Base-by-base conservation (phyloP, 768 basidiomycete genomes). In the Rhodotorula paludigena region DNA sequence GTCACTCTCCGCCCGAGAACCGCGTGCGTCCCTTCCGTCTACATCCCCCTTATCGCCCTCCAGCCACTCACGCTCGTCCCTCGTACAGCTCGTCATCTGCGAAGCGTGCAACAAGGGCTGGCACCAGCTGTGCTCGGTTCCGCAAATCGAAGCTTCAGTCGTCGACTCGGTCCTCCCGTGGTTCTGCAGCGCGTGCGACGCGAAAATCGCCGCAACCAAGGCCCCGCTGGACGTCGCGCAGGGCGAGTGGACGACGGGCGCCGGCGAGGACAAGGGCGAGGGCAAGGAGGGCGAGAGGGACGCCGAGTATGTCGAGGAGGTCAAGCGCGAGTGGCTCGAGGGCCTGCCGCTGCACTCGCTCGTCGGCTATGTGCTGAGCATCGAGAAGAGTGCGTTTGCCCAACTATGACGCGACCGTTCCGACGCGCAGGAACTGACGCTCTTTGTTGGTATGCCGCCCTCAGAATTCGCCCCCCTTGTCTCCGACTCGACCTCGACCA, bases 81-180 rank as follows among this genome's bases (percentile, higher is more conserved):
- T 5, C 33, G 9, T 21, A 12, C 61, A 66, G 49, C 66, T 71
- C 62, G 70, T 71, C 16, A 71, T 71, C 49, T 71, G 70, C 55
- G 70, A 71, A 2, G 23, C 58, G 10, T 71, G 70, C 54, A 53
- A 58, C 49, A 52, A 52, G 21, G 65, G 70, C 16, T 71, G 36
- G 35, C 70, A 71, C 41, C 70, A 71, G 30, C 57, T 71, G 28
- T 71, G 70, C 45, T 21, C 48, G 35, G 8, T 36, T 14, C 70
- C 70, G 9, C n/a, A 21, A 14, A 57, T 71, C 32, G 30, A 42
- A n/a, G 55, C 53, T 48, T 54, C 60, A 11, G 30, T 64, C 20
- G 66, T 71, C 58, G 57, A 55, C 32, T 61, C 58, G 25, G 48
- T 60, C 39, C 32, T 60, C 32, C 59, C 70, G 15, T 71, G 51